Conservation (phyloP, 2,329 filamentous ascomycete genomes). For the Pseudogymnoascus sp. region DNA sequence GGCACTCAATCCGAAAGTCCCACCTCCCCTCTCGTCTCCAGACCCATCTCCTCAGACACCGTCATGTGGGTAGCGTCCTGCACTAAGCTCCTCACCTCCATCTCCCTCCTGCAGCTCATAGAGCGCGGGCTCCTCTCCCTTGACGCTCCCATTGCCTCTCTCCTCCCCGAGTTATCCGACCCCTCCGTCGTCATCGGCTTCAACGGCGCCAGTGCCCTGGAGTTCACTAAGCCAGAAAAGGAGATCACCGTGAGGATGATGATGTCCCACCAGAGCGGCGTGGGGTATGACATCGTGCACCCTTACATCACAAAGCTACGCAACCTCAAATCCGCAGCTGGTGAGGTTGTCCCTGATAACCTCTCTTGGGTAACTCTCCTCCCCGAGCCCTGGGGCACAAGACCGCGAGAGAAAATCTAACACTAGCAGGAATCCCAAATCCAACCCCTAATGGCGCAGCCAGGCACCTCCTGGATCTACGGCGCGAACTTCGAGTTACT, state of each 20-base stretch:
- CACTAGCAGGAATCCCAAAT: not conserved
- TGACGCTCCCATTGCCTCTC: slow-evolving; percentile 63
- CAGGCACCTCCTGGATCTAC: not conserved
- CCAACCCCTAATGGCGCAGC: not conserved
- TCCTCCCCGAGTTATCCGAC: slow-evolving; percentile 74
- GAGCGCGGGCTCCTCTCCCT: not conserved
- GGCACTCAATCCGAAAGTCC: not conserved
- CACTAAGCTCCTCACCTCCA: not conserved
- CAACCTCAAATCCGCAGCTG: slow-evolving; percentile 38
- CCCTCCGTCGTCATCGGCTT: slow-evolving; percentile 56
- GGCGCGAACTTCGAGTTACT: not conserved
- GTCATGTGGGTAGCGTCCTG: not conserved
- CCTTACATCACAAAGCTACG: not conserved
- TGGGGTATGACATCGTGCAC: not conserved
- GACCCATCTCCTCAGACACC: not conserved
- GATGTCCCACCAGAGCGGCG: not conserved
- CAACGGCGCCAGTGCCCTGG: slow-evolving; percentile 36
- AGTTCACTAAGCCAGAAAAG: slow-evolving; percentile 55
- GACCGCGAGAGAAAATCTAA: not conserved
- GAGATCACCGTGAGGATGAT: not conserved
- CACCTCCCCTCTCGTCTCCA: not conserved
- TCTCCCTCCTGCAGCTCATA: not conserved
- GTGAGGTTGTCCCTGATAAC: slow-evolving; percentile 85
- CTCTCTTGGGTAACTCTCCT: slow-evolving; percentile 48
- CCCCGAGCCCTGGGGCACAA: slow-evolving; percentile 54